Percentiles rank a stretch among this genome's conserved stretches.
These are phyloP conservation scores for Colletotrichum kahawae DNA, from an alignment of 2,329 filamentous ascomycete genomes.

Conservation along the genomic window DNA sequence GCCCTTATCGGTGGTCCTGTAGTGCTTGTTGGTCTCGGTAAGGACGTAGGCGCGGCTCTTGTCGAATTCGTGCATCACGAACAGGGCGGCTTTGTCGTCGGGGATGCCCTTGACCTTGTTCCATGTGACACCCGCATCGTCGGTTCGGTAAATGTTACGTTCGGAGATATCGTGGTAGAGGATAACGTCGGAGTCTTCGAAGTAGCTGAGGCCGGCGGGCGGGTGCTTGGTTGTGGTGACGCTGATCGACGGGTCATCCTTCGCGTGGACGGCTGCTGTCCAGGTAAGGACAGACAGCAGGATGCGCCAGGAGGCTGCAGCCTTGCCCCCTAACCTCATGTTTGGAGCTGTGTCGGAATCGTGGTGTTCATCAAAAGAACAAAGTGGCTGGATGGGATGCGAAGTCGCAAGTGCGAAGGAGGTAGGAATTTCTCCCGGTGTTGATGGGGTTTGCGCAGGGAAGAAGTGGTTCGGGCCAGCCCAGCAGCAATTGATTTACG, in stretches of 20 bases:
- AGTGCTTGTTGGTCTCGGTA: conserved; percentile 73
- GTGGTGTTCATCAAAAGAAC: conserved; percentile 48
- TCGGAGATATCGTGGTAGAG: conserved; percentile 72
- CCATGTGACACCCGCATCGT: conserved; percentile 83
- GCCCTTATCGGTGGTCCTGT: conserved; percentile 82
- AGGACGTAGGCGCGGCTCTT: conserved; percentile 80
- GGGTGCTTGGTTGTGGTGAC: conserved; percentile 68
- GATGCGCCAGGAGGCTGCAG: conserved; percentile 51
- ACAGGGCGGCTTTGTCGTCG: conserved; percentile 63
- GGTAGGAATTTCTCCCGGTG: not conserved
- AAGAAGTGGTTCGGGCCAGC: conserved; percentile 13
- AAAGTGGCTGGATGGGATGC: not conserved
- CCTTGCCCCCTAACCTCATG: conserved; percentile 60
- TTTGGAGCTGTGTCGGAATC: conserved; percentile 40
- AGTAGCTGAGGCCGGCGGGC: conserved; percentile 81
- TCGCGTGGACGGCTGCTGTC: conserved; percentile 50
- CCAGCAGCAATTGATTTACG: conserved; percentile 9
- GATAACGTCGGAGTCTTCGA: conserved; percentile 85
- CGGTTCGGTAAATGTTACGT: conserved; percentile 75
- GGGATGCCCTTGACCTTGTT: conserved; percentile 66
- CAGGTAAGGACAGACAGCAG: conserved; percentile 55
- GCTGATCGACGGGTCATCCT: conserved; percentile 70
- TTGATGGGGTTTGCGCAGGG: not conserved
- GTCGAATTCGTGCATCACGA: conserved; percentile 82
- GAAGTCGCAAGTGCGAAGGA: not conserved